Percentiles rank a stretch among this genome's conserved stretches.
These are phyloP conservation scores for Penicillium corylophilum DNA, from an alignment of 2,329 filamentous ascomycete species.

Conservation along the genomic window DNA sequence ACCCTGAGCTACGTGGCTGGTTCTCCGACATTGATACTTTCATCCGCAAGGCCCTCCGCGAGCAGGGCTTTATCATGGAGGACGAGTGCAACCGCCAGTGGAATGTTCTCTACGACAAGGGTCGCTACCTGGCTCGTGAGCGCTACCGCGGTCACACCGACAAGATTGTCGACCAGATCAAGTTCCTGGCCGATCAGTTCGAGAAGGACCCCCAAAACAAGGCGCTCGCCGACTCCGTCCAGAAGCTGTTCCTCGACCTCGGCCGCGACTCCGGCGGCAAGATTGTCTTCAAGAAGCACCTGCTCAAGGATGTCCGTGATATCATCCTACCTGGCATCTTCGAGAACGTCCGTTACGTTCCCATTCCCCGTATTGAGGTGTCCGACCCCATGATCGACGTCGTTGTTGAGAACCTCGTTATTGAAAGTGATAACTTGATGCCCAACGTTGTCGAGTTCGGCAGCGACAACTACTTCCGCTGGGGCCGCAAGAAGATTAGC, in stretches of 20 bases:
- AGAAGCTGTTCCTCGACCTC: constrained; percentile 87
- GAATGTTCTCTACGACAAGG: constrained; percentile 80
- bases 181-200: constrained; percentile 86
- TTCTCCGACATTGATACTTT: constrained; percentile 77
- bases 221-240: constrained; percentile 69
- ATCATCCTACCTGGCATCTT: constrained; percentile 82
- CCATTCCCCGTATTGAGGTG: constrained; percentile 91
- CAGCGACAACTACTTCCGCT: constrained; percentile 92
- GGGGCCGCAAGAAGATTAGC: constrained; percentile 82
- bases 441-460: constrained; percentile 87
- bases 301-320: constrained; percentile 83
- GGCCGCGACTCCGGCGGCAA: constrained; percentile 84
- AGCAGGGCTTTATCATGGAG: constrained; percentile 88
- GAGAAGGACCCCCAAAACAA: constrained; percentile 85
- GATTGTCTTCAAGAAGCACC: constrained; percentile 84
- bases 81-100: constrained; percentile 77
- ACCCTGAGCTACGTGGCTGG: constrained; percentile 85
- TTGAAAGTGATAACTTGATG: constrained; percentile 95
- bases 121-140: constrained; percentile 80
- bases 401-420: constrained; percentile 88
- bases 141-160: constrained; percentile 86
- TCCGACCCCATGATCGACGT: constrained; percentile 80
- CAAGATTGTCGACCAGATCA: constrained; percentile 82
- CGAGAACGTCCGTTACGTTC: constrained; percentile 83
- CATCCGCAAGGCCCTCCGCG: constrained; percentile 76